Base-by-base conservation (phyloP, 2,329 filamentous ascomycete genomes). In the Beauveria varroae region DNA sequence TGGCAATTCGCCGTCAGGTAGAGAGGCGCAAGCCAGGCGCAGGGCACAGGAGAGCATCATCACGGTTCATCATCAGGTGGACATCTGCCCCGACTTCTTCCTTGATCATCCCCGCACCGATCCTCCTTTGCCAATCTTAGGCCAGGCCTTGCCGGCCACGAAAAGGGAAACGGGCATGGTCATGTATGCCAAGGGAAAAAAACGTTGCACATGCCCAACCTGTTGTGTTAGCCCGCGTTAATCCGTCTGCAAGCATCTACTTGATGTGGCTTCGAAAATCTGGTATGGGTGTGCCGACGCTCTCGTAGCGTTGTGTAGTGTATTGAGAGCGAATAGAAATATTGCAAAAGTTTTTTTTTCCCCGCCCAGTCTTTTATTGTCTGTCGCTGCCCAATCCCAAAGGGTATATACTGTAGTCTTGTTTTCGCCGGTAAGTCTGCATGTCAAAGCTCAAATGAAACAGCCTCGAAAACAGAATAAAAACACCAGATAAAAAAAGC, bases 51-150 rank as follows among this genome's bases (percentile, higher is more conserved):
- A 2, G 28, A 30, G 9, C 28, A 10, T 12, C 28, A 30, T 30
- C 9, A 30, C 28, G 10, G 28, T 9, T 10, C 12, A 26, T 57
- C 28, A 49, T 57, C 44, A 49, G 3, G 22, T 22, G n/a, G 16
- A 20, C 30, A 47, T 57, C 55, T 5, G n/a, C 30, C 41, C 55
- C 55, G 55, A 57, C 55, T 57, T 57, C 55, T 57, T 57, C 55
- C 55, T 56, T 57, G 43, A 37, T 12, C 14, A 8, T 16, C 55
- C 18, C 55, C 55, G 55, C 55, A 30, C 41, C 20, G 8, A n/a
- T 28, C 3, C 37, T 28, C 22, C 47, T 22, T 24, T 30, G 47
- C 16, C 26, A n/a, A 30, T 9, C 10, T 18, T 2, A 16, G 52
- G 22, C 18, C n/a, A 44, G 22, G 28, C 54, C 41, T 56, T 20